Evolutionary conservation across 2,329 filamentous ascomycete species (phyloP).

Genomic region (Waltergamsia citrina): DNA sequence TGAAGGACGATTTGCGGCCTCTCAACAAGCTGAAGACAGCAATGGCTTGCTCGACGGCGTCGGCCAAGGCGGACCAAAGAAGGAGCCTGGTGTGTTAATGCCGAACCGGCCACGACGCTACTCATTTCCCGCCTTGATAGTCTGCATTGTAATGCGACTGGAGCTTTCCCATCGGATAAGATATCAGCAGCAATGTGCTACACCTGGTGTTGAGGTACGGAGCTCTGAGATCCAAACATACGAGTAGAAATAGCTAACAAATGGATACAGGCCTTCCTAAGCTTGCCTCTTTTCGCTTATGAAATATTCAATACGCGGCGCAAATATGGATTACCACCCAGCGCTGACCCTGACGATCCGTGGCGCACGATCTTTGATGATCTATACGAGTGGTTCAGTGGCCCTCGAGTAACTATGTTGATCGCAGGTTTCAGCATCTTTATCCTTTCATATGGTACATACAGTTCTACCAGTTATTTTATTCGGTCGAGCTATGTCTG

Average conservation of each 20-base stretch:
- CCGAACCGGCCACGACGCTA: constrained; percentile 37
- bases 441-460: constrained; percentile 33
- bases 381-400: constrained; percentile 33
- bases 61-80: constrained; percentile 17
- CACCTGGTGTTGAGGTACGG: constrained; percentile 36
- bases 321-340: constrained; percentile 17
- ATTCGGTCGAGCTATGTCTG: constrained; percentile 42
- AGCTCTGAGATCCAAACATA: neutral
- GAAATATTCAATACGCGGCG: constrained; percentile 28
- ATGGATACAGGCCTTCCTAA: constrained; percentile 32
- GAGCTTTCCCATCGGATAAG: constrained; percentile 37
- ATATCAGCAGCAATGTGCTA: constrained; percentile 39
- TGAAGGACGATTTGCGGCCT: constrained; percentile 33
- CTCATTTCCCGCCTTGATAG: constrained; percentile 31
- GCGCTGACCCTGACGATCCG: constrained; percentile 32
- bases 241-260: constrained; percentile 2
- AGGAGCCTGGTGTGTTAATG: constrained; percentile 21
- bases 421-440: constrained; percentile 24
- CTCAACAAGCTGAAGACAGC: constrained; percentile 8
- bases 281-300: constrained; percentile 31
- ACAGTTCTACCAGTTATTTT: constrained; percentile 25
- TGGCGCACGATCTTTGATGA: constrained; percentile 39
- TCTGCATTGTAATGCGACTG: constrained; percentile 34
- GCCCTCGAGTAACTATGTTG: constrained; percentile 25
- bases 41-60: constrained; percentile 11